Base-by-base conservation (phyloP, 805 yeast genomes). In the Cyberlindnera mrakii region DNA sequence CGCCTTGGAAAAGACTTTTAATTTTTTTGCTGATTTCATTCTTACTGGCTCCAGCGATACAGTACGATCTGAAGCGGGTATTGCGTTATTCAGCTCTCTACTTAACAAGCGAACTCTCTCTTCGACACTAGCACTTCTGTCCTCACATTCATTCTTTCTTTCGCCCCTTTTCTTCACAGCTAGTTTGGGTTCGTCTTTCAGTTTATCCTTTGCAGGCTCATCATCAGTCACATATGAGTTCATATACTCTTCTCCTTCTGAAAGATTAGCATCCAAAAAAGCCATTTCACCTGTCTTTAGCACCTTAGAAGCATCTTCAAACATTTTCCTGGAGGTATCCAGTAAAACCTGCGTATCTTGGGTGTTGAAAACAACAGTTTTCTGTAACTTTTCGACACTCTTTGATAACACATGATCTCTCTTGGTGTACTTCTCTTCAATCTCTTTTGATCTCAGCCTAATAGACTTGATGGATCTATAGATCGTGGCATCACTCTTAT, bases 371-470 rank as follows among this genome's bases (percentile, higher is more conserved):
- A 66, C 70, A 3, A 80, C 64, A 2, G 70, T 67, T 19, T 58
- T 58, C 1, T 74, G 74, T 45, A 80, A 59, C 29, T 63, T 58
- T 5, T 70, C 56, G 41, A 80, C 57, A 11, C 71, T 65, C 7
- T 70, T 70, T 33, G 66, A 58, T 3, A 76, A 60, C 5, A 66
- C 57, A 32, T 64, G 65, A 53, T 77, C 75, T 56, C 72, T 74
- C 49, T 66, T 69, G 30, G 64, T 62, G 49, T 75, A 77, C 44
- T 74, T 63, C 33, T 61, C 62, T 47, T 78, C 83, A 58, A 79
- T 58, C 32, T 74, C 67, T 40, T 65, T 66, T 8, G 77, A 64
- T 50, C 72, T 73, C 46, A 68, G 66, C 9, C 70, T 61, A 44
- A 78, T 58, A 14, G 74, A 65, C 44, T 77, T 76, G 49, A 75